Conservation (phyloP, 192 early-diverging fungal genomes). For the Funneliformis mosseae region DNA sequence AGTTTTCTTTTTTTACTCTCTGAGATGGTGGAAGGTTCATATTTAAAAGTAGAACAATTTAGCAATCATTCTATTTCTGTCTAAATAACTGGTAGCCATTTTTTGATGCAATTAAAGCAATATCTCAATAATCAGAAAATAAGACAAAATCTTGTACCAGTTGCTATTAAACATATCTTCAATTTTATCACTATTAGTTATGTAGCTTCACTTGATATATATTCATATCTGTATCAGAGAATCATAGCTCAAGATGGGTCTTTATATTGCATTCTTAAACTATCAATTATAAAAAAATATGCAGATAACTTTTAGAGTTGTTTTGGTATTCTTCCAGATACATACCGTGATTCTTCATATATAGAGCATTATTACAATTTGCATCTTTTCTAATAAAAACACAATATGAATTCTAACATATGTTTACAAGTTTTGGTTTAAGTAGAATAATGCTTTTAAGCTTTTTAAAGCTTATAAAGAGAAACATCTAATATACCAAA, state of each 20-base stretch:
- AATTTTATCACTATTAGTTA: neutral
- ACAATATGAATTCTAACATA: neutral
- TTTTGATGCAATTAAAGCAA: neutral
- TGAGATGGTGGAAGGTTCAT: neutral
- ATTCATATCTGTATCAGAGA: neutral
- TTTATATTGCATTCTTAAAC: neutral
- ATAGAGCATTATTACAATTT: neutral
- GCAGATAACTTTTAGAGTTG: neutral
- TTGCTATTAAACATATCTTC: neutral
- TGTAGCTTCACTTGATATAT: neutral
- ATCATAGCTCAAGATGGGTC: neutral
- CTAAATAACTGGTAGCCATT: neutral
- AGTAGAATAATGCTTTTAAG: neutral
- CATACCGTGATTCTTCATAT: neutral
- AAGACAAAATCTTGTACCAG: neutral
- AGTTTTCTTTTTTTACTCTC: neutral
- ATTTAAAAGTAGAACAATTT: conserved; percentile 1
- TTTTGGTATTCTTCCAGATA: neutral
- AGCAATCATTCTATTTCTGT: neutral
- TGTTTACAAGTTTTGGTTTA: neutral
- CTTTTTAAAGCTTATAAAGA: neutral
- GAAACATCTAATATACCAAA: neutral
- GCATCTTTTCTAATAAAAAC: neutral
- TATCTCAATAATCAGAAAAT: neutral
- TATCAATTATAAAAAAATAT: conserved; percentile 1